phyloP scores from a whole-genome alignment of 805 yeast species.

The Yarrowia divulgata region DNA sequence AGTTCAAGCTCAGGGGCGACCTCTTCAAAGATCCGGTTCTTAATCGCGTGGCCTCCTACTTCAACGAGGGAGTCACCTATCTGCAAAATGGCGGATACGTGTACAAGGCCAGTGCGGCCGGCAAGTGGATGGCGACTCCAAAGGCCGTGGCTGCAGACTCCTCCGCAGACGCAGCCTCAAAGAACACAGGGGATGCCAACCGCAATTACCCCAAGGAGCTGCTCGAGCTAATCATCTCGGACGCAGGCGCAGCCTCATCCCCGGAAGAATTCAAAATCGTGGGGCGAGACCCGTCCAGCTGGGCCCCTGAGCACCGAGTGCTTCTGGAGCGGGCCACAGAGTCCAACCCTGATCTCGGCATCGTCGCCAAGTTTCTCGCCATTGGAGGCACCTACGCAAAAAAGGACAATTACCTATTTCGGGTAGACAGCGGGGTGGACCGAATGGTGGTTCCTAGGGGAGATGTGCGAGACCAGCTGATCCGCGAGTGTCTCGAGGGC shows the following conservation, averaged over 20 bases:
- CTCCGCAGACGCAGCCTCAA: not conserved
- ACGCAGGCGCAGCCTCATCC: conserved; percentile 18
- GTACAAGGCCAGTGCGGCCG: conserved; percentile 19
- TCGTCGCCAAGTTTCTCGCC: conserved; percentile 30
- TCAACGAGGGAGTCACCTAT: conserved; percentile 34
- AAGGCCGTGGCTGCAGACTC: not conserved
- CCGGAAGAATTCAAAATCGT: conserved; percentile 26
- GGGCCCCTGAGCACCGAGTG: conserved; percentile 9
- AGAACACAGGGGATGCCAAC: not conserved
- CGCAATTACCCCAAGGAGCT: conserved; percentile 31
- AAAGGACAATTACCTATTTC: conserved; percentile 31
- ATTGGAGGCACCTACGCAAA: conserved; percentile 35
- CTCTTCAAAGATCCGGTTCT: conserved; percentile 30
- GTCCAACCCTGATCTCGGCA: conserved; percentile 26
- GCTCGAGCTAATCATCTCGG: conserved; percentile 27
- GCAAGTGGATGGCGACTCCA: conserved; percentile 20
- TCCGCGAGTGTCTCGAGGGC: conserved; percentile 29
- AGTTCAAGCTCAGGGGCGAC: conserved; percentile 34
- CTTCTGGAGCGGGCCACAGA: conserved; percentile 26
- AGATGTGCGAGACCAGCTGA: conserved; percentile 20
- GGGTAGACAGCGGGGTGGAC: conserved; percentile 27
- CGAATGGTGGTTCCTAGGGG: conserved; percentile 33
- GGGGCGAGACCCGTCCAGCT: conserved; percentile 12
- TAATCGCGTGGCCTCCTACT: conserved; percentile 28
- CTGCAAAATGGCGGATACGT: conserved; percentile 22